Conservation (phyloP, 1,284 basidiomycete genomes). For the Chiua sp. region DNA sequence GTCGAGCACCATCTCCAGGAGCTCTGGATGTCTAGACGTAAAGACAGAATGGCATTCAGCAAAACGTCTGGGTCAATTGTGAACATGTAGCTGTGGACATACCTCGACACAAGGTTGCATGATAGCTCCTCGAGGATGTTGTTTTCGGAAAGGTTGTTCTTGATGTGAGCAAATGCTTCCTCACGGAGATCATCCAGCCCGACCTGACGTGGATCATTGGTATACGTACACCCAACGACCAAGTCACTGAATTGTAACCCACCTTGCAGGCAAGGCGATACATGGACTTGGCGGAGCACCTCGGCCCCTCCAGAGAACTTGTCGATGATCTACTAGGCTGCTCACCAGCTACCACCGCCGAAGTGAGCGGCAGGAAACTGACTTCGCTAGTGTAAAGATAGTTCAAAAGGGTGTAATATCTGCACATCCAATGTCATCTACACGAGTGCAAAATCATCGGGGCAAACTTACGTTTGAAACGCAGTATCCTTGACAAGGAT, state of each 20-base stretch:
- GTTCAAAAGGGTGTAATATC: slow-evolving; percentile 33
- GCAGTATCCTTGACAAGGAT: slow-evolving; percentile 36
- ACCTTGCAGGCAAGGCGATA: slow-evolving; percentile 36
- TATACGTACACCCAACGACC: not conserved
- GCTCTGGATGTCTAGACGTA: slow-evolving; percentile 17
- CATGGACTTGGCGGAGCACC: slow-evolving; percentile 38
- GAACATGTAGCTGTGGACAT: not conserved
- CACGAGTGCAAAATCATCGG: not conserved
- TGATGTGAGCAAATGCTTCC: slow-evolving; percentile 23
- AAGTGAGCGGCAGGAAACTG: slow-evolving; percentile 32
- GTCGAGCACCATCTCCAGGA: slow-evolving; percentile 35
- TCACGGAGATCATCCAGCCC: slow-evolving; percentile 25
- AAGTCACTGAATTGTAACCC: not conserved
- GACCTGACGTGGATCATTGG: slow-evolving; percentile 12
- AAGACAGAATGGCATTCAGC: not conserved
- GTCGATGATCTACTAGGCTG: not conserved
- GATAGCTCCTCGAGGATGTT: slow-evolving; percentile 32
- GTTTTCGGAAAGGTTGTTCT: slow-evolving; percentile 24
- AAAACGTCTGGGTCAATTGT: not conserved
- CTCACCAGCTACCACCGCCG: not conserved
- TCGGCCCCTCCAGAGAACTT: slow-evolving; percentile 10
- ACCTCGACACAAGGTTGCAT: slow-evolving; percentile 27
- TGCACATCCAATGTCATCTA: not conserved
- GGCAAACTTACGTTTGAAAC: slow-evolving; percentile 29
- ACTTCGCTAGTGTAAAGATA: slow-evolving; percentile 34